Base-by-base conservation (phyloP, 2,329 filamentous ascomycete genomes). In the Coleophoma cylindrospora region DNA sequence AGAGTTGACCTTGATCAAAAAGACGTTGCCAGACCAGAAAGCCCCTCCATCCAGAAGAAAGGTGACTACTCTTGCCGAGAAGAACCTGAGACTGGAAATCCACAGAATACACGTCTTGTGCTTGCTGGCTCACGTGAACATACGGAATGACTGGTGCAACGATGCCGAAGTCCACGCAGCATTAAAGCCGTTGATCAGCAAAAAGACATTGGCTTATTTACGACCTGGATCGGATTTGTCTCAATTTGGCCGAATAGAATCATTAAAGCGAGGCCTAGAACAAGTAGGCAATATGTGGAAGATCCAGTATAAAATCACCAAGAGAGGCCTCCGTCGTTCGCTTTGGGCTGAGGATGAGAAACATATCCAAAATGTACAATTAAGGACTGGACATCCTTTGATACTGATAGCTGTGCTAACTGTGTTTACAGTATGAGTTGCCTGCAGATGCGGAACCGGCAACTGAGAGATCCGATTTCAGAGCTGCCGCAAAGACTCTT, bases 111-210 rank as follows among this genome's bases (percentile, higher is more conserved):
- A 99, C 68, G 57, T 97, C 0, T 71, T 96, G 13, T 95, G 89
- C 64, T 75, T 99, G 2, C 69, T 99, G 14, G 81, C 83, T 10
- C 89, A 97, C 66, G 78, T 85, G 14, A 79, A 87, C 57, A 74
- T 82, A 50, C 83, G 91, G 49, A 99, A 97, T 63, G 74, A 80
- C 49, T 96, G 92, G 90, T 96, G 91, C 69, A 95, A 95, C 61
- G 86, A 92, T 63, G 60, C 71, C 13, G 70, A 77, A 50, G 80
- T 88, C 9, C 89, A 95, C 63, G 76, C 73, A 38, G 70, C 69
- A n/a, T 68, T 95, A 38, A 82, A 79, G 48, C 71, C 76, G 38
- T 74, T 91, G 36, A 66, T 96, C 5, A 76, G 80, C 1, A 78
- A 81, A 33, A 87, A 87, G 60, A 83, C 80, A 32, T 66, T 86